A percentile compares a stretch with the other conserved stretches of the same genome.
Evolutionary conservation across 495 filamentous ascomycete species (phyloP).

Genomic region (Lasiosphaeria miniovina): DNA sequence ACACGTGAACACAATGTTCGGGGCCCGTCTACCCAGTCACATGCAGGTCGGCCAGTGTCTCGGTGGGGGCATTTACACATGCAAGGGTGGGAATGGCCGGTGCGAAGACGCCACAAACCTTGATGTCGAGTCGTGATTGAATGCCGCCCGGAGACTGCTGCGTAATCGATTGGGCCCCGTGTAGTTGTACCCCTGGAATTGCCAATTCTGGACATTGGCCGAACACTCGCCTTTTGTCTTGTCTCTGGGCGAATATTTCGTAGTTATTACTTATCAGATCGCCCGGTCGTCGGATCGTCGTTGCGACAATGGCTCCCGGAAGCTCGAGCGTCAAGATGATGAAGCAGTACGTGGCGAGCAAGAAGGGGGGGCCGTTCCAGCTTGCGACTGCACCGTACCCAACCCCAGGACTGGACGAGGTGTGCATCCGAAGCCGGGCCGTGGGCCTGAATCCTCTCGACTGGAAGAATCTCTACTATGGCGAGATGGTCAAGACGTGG

Average conservation of each 20-base stretch:
- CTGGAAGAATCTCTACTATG: slow-evolving; percentile 35
- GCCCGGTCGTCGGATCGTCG: too few relatives aligned
- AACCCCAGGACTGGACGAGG: slow-evolving; percentile 28
- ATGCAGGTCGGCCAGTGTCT: too few relatives aligned
- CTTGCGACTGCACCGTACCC: slow-evolving; percentile 19
- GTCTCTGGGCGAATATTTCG: not conserved
- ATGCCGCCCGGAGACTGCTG: not conserved
- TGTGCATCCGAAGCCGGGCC: slow-evolving; percentile 35
- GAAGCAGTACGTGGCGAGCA: slow-evolving; percentile 11
- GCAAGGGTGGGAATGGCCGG: not conserved
- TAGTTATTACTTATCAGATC: not conserved
- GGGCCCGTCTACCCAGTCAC: too few relatives aligned
- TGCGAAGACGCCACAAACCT: not conserved
- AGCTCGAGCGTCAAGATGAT: slow-evolving; percentile 5
- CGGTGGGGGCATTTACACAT: not conserved
- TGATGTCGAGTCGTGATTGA: not conserved
- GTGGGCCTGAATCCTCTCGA: slow-evolving; percentile 41
- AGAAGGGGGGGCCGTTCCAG: slow-evolving; percentile 15
- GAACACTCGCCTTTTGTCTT: not conserved
- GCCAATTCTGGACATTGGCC: not conserved
- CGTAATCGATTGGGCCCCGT: not conserved
- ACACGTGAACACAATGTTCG: too few relatives aligned
- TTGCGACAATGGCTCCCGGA: not conserved
- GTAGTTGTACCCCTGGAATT: not conserved
- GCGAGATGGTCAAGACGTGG: slow-evolving; percentile 30